Evolutionary conservation across 169 alveolate genomes (phyloP).

Genomic region (Amoebophrya sp.): DNA sequence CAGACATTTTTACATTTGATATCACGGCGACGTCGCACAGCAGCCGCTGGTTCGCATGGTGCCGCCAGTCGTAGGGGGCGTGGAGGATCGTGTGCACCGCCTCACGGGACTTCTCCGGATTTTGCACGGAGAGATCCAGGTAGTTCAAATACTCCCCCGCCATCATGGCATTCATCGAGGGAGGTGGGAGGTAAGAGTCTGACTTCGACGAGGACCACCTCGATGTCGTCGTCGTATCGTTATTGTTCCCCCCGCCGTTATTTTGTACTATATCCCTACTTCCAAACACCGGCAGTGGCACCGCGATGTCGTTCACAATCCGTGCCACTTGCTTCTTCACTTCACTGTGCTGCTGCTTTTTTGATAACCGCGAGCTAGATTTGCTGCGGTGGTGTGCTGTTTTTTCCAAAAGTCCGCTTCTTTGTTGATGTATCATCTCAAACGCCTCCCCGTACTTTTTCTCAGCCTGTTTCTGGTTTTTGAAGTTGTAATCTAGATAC

Average conservation of each 20-base stretch:
- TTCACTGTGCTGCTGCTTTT: neutral
- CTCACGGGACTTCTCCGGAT: neutral
- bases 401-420: too few species aligned
- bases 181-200: too few species aligned
- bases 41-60: neutral
- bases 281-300: too few species aligned
- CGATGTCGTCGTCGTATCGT: neutral
- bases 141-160: neutral
- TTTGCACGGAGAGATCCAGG: neutral
- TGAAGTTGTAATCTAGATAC: neutral
- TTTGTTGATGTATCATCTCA: neutral
- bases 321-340: neutral
- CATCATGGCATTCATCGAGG: neutral
- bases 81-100: neutral
- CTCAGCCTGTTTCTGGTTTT: neutral
- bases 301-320: neutral
- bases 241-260: neutral
- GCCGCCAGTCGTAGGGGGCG: neutral
- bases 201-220: too few species aligned
- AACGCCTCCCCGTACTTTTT: neutral
- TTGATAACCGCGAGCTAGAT: neutral
- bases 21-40: neutral
- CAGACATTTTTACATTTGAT: too few species aligned
- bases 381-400: neutral
- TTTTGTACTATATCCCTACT: neutral